A percentile compares a stretch with the other conserved stretches of the same genome.
These are phyloP conservation scores for Trypanosoma scelopori DNA, from an alignment of 208 protist genomes.

Conservation along the genomic window DNA sequence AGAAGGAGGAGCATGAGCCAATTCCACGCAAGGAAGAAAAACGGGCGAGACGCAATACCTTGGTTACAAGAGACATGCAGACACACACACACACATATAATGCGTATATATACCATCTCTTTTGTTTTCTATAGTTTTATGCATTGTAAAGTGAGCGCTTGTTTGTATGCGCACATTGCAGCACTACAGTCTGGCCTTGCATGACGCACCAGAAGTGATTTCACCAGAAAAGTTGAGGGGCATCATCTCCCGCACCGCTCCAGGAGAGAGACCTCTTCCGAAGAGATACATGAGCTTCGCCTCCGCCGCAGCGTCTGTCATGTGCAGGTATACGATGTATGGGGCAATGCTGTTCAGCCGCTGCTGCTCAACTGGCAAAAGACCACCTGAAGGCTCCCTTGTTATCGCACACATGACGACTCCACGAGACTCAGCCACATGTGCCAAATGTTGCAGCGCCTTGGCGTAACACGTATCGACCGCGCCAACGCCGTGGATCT, in stretches of 20 bases:
- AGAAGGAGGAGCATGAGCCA: too few species aligned
- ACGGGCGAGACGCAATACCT: too few species aligned
- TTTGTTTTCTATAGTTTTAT: too few species aligned
- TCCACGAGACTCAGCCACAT: slow-evolving; percentile 20
- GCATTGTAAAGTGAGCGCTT: neutral
- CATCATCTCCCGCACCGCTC: slow-evolving; percentile 43
- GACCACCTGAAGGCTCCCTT: slow-evolving; percentile 40
- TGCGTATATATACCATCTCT: too few species aligned
- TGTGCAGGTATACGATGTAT: slow-evolving; percentile 51
- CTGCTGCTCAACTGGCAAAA: slow-evolving; percentile 34
- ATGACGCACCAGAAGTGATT: slow-evolving; percentile 28
- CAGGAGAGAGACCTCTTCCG: slow-evolving; percentile 44
- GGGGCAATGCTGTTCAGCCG: slow-evolving; percentile 41
- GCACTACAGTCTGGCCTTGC: neutral
- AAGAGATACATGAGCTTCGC: slow-evolving; percentile 83
- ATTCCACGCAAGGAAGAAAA: too few species aligned
- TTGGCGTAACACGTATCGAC: slow-evolving; percentile 21
- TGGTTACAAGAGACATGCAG: too few species aligned
- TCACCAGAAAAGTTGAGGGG: slow-evolving; percentile 65
- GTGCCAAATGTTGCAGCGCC: slow-evolving; percentile 39
- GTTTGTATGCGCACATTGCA: neutral
- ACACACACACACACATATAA: too few species aligned
- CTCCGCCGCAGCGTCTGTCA: slow-evolving; percentile 55
- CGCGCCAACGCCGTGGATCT: slow-evolving; percentile 50
- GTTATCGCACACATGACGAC: slow-evolving; percentile 44